phyloP scores from a whole-genome alignment of 2,329 filamentous ascomycete genomes.

The Sarocladium kiliense region DNA sequence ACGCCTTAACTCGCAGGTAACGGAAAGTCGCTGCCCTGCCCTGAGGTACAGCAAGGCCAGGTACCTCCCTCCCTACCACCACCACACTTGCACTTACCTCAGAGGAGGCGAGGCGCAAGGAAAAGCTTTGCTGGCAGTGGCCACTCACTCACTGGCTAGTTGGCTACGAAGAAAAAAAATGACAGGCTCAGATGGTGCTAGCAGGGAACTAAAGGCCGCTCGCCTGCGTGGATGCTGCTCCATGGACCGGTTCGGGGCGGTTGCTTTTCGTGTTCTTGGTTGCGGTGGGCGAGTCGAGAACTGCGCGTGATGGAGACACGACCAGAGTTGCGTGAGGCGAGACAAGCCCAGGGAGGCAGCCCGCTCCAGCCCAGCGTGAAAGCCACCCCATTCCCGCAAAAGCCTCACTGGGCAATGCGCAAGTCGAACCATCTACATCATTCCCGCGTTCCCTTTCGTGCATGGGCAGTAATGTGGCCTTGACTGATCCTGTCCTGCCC shows the following conservation, averaged over 20 bases:
- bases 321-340: not conserved
- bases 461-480: not conserved
- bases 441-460: no score
- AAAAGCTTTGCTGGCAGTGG: not conserved
- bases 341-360: conserved; percentile 6
- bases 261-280: not conserved
- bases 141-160: not conserved
- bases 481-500: not conserved
- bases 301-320: not conserved
- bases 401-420: not conserved
- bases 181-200: not conserved
- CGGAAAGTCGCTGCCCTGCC: not conserved
- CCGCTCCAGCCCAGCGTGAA: not conserved
- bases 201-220: not conserved
- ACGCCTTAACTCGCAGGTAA: not conserved
- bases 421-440: not conserved
- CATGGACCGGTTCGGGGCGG: not conserved
- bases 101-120: not conserved
- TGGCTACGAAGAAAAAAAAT: no score
- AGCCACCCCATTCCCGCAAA: not conserved
- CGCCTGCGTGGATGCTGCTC: not conserved
- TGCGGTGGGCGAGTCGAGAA: not conserved
- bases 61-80: no score
- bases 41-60: no score
- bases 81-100: not conserved